phyloP scores from a whole-genome alignment of 371 early-diverging fungal genomes.

The Circinella minor region DNA sequence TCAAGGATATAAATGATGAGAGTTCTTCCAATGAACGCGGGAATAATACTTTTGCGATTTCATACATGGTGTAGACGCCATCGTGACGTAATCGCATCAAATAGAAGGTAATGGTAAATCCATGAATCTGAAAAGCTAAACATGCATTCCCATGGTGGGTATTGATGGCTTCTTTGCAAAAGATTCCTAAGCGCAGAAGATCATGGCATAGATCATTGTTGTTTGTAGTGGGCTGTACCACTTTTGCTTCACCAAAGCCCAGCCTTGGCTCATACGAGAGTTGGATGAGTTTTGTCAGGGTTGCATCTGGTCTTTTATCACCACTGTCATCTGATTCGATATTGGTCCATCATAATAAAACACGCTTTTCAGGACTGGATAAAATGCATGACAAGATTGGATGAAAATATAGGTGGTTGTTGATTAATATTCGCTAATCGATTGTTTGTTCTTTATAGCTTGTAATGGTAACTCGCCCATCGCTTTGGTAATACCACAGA shows the following conservation, averaged over 20 bases:
- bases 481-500: too few species aligned
- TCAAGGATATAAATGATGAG: constrained; percentile 5
- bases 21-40: constrained; percentile 14
- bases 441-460: too few species aligned
- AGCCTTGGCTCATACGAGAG: constrained; percentile 17
- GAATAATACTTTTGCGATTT: constrained; percentile 28
- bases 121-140: constrained; percentile 18
- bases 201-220: constrained; percentile 20
- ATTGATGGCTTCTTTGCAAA: constrained; percentile 18
- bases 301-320: constrained; percentile 11
- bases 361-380: too few species aligned
- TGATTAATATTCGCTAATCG: too few species aligned
- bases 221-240: constrained; percentile 15
- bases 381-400: too few species aligned
- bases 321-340: not conserved
- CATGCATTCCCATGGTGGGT: constrained; percentile 6
- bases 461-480: too few species aligned
- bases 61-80: constrained; percentile 29
- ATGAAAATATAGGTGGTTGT: too few species aligned
- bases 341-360: too few species aligned
- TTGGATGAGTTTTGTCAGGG: constrained; percentile 12
- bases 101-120: constrained; percentile 5
- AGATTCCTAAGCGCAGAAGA: constrained; percentile 19
- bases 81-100: constrained; percentile 19
- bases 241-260: constrained; percentile 16